Conservation (phyloP, 768 basidiomycete genomes). For the Russula griseocarnosa region DNA sequence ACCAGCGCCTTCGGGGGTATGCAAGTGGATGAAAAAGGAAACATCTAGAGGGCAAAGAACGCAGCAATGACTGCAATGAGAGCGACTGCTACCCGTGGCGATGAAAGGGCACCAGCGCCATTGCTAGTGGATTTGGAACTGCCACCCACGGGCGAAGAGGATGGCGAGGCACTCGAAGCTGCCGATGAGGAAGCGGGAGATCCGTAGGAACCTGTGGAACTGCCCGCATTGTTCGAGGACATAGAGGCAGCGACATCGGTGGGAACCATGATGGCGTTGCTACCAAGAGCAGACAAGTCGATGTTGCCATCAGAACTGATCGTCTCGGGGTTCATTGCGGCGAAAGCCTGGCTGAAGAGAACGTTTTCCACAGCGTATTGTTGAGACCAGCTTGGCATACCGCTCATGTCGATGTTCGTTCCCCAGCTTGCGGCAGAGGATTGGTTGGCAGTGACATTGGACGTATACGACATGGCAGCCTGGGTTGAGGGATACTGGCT, state of each 20-base stretch:
- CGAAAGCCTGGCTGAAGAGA: slow-evolving; percentile 43
- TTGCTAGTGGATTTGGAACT: slow-evolving; percentile 31
- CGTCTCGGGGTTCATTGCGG: slow-evolving; percentile 50
- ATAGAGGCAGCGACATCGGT: slow-evolving; percentile 50
- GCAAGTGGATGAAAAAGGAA: neutral
- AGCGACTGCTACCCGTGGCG: slow-evolving; percentile 49
- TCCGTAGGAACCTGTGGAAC: slow-evolving; percentile 31
- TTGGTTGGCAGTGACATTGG: slow-evolving; percentile 47
- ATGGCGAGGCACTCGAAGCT: slow-evolving; percentile 25
- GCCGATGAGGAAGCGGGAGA: slow-evolving; percentile 24
- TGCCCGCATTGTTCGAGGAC: slow-evolving; percentile 31
- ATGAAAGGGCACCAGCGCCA: slow-evolving; percentile 47
- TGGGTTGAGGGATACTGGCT: slow-evolving; percentile 48
- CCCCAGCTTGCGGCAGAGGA: slow-evolving; percentile 55
- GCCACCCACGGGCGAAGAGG: slow-evolving; percentile 30
- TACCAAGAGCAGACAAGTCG: slow-evolving; percentile 43
- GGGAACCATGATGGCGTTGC: slow-evolving; percentile 56
- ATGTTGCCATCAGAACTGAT: slow-evolving; percentile 49
- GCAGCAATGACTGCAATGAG: slow-evolving; percentile 48
- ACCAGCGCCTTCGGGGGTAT: slow-evolving; percentile 15
- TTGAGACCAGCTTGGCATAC: slow-evolving; percentile 54
- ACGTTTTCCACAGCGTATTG: slow-evolving; percentile 53
- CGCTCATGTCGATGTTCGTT: slow-evolving; percentile 52
- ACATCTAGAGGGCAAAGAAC: slow-evolving; percentile 41
- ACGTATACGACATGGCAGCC: slow-evolving; percentile 52